phyloP scores from a whole-genome alignment of 1,284 basidiomycete genomes.

The Gymnopus androsaceus region DNA sequence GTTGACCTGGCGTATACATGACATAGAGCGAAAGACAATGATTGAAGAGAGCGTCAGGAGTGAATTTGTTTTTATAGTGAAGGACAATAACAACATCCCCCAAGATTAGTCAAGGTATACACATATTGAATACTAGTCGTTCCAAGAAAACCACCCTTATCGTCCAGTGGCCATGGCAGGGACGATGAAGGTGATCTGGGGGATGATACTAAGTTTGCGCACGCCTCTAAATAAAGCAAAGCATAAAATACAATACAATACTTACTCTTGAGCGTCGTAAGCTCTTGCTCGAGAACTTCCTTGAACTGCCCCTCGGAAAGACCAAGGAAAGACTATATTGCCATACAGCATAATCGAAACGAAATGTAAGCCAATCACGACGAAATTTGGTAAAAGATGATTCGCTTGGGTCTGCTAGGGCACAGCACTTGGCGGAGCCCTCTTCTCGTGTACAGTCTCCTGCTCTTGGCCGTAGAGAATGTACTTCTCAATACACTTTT shows the following conservation, averaged over 20 bases:
- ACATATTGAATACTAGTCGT: constrained; percentile 61
- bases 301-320: constrained; percentile 81
- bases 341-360: background rate
- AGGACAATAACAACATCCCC: constrained; percentile 18
- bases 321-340: constrained; percentile 51
- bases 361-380: constrained; percentile 5
- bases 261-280: constrained; percentile 58
- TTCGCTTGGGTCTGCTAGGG: constrained; percentile 70
- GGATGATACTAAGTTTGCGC: constrained; percentile 52
- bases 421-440: constrained; percentile 32
- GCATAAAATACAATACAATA: background rate
- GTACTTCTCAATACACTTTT: constrained; percentile 60
- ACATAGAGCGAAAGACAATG: constrained; percentile 74
- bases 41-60: constrained; percentile 64
- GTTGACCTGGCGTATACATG: constrained; percentile 83
- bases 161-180: constrained; percentile 51
- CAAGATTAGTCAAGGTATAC: background rate
- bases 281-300: constrained; percentile 64
- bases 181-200: constrained; percentile 73
- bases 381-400: constrained; percentile 74
- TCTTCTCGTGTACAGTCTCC: constrained; percentile 68
- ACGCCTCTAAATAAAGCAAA: constrained; percentile 49
- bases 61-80: constrained; percentile 34
- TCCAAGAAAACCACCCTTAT: constrained; percentile 64
- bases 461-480: constrained; percentile 50